A percentile compares a stretch with the other conserved stretches of the same genome.
phyloP scores from a whole-genome alignment of 2,329 filamentous ascomycete genomes.

The Endoconidiophora polonica region DNA sequence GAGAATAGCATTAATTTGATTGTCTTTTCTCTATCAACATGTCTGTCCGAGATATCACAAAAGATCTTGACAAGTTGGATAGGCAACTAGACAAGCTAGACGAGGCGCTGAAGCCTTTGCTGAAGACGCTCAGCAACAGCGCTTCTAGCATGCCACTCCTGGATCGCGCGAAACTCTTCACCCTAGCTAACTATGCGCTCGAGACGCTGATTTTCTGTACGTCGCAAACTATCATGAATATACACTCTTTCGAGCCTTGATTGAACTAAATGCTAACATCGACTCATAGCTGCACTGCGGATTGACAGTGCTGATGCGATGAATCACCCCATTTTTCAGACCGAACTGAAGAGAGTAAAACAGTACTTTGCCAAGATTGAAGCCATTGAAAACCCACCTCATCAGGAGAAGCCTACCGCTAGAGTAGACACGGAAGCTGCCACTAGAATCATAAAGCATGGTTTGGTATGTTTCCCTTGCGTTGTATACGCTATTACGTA shows the following conservation, averaged over 20 bases:
- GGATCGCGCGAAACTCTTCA: conserved; percentile 85
- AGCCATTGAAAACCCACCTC: conserved; percentile 45
- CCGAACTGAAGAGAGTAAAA: conserved; percentile 68
- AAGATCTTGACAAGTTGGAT: conserved; percentile 58
- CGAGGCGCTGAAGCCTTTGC: conserved; percentile 54
- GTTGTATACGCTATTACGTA: not conserved
- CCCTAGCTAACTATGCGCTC: conserved; percentile 74
- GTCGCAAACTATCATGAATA: conserved; percentile 17
- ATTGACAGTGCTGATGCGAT: conserved; percentile 69
- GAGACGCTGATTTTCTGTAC: conserved; percentile 79
- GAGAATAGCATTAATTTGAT: not conserved
- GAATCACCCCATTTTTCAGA: conserved; percentile 61
- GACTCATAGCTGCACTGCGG: conserved; percentile 47
- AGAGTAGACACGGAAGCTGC: conserved; percentile 58
- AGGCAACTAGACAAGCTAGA: conserved; percentile 67
- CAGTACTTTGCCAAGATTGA: conserved; percentile 92
- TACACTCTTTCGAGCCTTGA: no score
- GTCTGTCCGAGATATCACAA: conserved; percentile 38
- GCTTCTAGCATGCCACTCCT: conserved; percentile 74
- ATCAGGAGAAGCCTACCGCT: conserved; percentile 25
- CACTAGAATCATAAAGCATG: conserved; percentile 65
- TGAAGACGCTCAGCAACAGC: conserved; percentile 48
- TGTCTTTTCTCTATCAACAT: conserved; percentile 17
- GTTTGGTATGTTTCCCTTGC: conserved; percentile 38
- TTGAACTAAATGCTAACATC: conserved; percentile 1